A percentile compares a stretch with the other conserved stretches of the same genome.
phyloP scores from a whole-genome alignment of 2,329 filamentous ascomycete genomes.

The Ophiostoma fasciatum region DNA sequence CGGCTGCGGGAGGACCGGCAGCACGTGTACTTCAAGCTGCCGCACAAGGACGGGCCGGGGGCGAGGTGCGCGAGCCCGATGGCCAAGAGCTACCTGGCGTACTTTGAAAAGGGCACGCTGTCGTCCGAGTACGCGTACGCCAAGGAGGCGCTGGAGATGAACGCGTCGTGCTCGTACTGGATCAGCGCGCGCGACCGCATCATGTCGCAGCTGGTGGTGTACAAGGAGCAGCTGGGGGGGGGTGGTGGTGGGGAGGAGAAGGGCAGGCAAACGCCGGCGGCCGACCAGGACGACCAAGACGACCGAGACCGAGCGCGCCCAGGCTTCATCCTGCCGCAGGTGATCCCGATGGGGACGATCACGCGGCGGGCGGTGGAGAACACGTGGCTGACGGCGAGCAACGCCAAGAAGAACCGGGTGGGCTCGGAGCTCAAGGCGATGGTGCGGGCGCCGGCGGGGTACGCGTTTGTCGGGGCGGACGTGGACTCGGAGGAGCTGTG shows the following conservation, averaged over 20 bases:
- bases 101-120: conserved; percentile 80
- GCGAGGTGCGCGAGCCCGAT: conserved; percentile 76
- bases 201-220: conserved; percentile 89
- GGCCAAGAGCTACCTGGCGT: conserved; percentile 78
- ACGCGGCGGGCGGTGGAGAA: conserved; percentile 91
- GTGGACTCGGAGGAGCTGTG: conserved; percentile 96
- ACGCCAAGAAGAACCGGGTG: conserved; percentile 90
- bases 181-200: conserved; percentile 91
- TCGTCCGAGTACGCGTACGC: conserved; percentile 82
- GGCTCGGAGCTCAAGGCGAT: conserved; percentile 96
- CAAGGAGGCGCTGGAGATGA: conserved; percentile 95
- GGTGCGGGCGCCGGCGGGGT: conserved; percentile 80
- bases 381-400: conserved; percentile 95
- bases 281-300: conserved; percentile 14
- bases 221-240: conserved; percentile 43
- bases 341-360: conserved; percentile 97
- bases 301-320: too few species aligned
- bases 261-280: neutral
- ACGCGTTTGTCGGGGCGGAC: conserved; percentile 90
- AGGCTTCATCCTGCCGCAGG: conserved; percentile 88
- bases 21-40: conserved; percentile 76
- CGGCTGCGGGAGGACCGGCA: conserved; percentile 49
- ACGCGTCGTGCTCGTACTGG: conserved; percentile 97
- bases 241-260: neutral
- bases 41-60: conserved; percentile 85